These are phyloP conservation scores for Anthoceros angustus DNA, from an alignment of 225 moss, liverwort and hornwort genomes.

Conservation along the genomic window DNA sequence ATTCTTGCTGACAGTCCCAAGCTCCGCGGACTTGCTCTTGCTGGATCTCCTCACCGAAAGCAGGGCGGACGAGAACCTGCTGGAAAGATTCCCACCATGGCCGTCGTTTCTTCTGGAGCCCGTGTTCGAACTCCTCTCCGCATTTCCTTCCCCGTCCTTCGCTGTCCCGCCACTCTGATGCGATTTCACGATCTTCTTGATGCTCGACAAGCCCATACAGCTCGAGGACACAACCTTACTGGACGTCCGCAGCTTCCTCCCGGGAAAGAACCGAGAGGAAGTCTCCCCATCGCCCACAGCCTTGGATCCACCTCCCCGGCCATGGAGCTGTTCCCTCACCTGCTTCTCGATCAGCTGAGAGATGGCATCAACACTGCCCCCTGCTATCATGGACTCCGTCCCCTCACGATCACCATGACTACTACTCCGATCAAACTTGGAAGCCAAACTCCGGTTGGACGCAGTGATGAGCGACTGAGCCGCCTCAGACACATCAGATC, in stretches of 20 bases:
- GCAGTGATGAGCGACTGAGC: not conserved
- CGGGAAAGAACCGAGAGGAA: not conserved
- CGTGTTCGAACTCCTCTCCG: no score
- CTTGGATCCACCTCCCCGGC: not conserved
- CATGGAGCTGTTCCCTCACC: not conserved
- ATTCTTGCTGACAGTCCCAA: not conserved
- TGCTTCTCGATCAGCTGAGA: not conserved
- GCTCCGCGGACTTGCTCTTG: not conserved
- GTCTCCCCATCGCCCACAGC: not conserved
- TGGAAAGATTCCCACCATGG: not conserved
- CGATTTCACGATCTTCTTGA: not conserved
- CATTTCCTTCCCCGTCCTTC: not conserved
- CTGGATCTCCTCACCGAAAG: not conserved
- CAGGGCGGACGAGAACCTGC: not conserved
- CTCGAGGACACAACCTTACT: not conserved
- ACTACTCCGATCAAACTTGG: not conserved
- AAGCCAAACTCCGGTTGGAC: not conserved
- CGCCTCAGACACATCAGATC: not conserved
- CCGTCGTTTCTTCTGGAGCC: not conserved
- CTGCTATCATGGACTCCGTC: not conserved
- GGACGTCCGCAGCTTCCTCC: not conserved
- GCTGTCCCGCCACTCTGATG: not conserved
- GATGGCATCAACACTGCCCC: not conserved
- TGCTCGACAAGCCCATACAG: not conserved
- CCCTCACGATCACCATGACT: not conserved